These are phyloP conservation scores for Backusella tarrabulga DNA, from an alignment of 192 early-diverging fungal genomes.

Conservation along the genomic window DNA sequence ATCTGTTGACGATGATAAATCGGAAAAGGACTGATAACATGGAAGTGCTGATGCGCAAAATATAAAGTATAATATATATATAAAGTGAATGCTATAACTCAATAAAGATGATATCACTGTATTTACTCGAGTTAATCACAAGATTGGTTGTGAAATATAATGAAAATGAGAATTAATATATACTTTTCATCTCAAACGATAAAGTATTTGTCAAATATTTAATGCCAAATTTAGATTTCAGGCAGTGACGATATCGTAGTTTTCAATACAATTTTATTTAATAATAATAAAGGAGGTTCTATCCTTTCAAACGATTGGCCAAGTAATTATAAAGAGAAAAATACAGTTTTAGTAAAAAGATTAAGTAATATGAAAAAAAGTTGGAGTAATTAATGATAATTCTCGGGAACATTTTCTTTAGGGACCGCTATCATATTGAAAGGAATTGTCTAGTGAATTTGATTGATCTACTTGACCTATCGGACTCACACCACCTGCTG, in stretches of 20 bases:
- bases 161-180: too few species aligned
- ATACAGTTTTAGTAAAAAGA: not conserved
- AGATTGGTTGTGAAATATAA: not conserved
- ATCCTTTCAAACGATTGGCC: not conserved
- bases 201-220: not conserved
- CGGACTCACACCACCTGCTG: not conserved
- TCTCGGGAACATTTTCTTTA: not conserved
- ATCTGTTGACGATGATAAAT: not conserved
- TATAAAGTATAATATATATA: not conserved
- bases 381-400: not conserved
- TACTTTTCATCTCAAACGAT: too few species aligned
- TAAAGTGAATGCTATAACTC: not conserved
- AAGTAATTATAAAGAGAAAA: not conserved
- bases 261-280: not conserved
- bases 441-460: not conserved
- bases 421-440: not conserved
- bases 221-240: not conserved
- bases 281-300: not conserved
- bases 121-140: not conserved
- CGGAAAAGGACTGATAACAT: not conserved
- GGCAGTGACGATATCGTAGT: not conserved
- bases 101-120: not conserved
- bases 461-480: not conserved
- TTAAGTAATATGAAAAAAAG: not conserved
- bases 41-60: not conserved